A percentile compares a stretch with the other conserved stretches of the same genome.
These are phyloP conservation scores for Metschnikowia peoriensis DNA, from an alignment of 805 yeast genomes.

Conservation along the genomic window DNA sequence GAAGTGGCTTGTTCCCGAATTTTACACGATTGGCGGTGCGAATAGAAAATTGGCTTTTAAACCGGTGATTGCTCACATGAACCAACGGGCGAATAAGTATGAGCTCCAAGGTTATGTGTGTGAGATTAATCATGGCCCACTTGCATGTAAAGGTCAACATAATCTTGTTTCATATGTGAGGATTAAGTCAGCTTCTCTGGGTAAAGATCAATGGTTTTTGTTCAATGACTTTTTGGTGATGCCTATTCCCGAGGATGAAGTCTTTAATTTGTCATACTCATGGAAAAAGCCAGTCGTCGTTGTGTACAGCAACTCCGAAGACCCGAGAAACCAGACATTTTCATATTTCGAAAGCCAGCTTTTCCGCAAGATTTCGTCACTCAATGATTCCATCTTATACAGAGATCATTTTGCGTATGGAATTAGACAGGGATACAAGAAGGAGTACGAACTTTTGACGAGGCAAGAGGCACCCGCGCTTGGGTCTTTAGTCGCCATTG, in stretches of 20 bases:
- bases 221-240: constrained; percentile 90
- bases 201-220: constrained; percentile 62
- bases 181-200: constrained; percentile 27
- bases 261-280: constrained; percentile 61
- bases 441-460: constrained; percentile 69
- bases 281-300: constrained; percentile 85
- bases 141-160: constrained; percentile 41
- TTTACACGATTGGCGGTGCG: constrained; percentile 43
- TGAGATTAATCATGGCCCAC: constrained; percentile 52
- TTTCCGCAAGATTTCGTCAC: constrained; percentile 20
- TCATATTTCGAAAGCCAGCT: constrained; percentile 32
- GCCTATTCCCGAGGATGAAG: constrained; percentile 73
- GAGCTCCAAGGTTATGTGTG: constrained; percentile 70
- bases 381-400: constrained; percentile 66
- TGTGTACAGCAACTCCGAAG: constrained; percentile 56
- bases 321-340: constrained; percentile 40
- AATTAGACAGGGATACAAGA: constrained; percentile 52
- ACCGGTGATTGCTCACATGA: constrained; percentile 27
- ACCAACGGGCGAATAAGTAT: constrained; percentile 45
- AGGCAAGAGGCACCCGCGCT: constrained; percentile 66
- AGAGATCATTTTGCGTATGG: constrained; percentile 73
- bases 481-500: constrained; percentile 85
- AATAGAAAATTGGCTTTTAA: constrained; percentile 37
- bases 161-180: constrained; percentile 61
- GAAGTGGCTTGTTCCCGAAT: constrained; percentile 63